Conservation (phyloP, 2,329 filamentous ascomycete species). For the Sarocladiaceae sp. region DNA sequence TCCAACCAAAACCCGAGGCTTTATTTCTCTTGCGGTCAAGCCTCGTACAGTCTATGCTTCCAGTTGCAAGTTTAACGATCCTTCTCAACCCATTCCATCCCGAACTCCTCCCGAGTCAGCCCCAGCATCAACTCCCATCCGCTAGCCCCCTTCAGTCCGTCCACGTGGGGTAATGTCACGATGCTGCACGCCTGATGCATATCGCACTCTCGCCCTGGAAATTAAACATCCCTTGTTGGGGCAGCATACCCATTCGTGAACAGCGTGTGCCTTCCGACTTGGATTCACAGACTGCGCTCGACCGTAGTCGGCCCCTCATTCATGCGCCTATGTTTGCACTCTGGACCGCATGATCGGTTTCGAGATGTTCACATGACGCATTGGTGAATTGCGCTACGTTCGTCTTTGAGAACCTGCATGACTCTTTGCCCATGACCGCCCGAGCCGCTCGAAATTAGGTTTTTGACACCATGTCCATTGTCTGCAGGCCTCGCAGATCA, state of each 20-base stretch:
- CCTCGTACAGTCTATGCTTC: too few relatives aligned
- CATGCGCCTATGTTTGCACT: not conserved
- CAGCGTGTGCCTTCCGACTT: not conserved
- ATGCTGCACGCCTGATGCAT: not conserved
- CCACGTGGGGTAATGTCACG: conserved; percentile 10
- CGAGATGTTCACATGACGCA: conserved; percentile 5
- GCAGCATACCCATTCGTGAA: not conserved
- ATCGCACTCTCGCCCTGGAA: not conserved
- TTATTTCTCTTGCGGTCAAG: too few relatives aligned
- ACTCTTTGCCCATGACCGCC: not conserved
- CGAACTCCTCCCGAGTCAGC: not conserved
- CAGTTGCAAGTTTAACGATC: too few relatives aligned
- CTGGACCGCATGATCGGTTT: not conserved
- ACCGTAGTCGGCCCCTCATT: not conserved
- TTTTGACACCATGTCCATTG: not conserved
- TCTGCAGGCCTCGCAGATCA: too few relatives aligned
- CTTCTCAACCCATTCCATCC: not conserved
- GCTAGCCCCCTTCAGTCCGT: conserved; percentile 7
- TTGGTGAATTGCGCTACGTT: not conserved
- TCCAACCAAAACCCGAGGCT: not conserved
- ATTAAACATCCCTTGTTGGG: conserved; percentile 1
- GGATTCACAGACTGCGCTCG: not conserved
- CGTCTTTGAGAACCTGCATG: not conserved
- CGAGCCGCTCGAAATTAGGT: not conserved
- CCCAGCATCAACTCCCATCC: not conserved